Evolutionary conservation across 2,329 filamentous ascomycete species (phyloP).

Genomic region (Trichoderma sp.): DNA sequence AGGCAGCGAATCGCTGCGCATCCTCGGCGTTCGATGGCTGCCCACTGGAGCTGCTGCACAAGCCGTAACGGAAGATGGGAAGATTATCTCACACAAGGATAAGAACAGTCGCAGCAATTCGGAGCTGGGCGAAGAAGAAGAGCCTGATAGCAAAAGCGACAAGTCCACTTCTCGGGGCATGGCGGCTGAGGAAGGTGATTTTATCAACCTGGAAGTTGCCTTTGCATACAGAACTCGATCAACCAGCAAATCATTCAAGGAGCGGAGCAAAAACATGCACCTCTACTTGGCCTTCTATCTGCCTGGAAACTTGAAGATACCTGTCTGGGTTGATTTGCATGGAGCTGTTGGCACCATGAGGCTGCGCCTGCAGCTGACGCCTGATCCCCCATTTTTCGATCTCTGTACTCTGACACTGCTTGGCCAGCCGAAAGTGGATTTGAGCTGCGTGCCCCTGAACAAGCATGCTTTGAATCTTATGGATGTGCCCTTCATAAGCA

Average conservation of each 20-base stretch:
- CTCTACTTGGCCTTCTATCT: slow-evolving; percentile 71
- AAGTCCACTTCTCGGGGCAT: slow-evolving; percentile 52
- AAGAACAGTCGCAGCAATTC: slow-evolving; percentile 28
- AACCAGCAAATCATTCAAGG: slow-evolving; percentile 59
- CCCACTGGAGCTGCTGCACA: slow-evolving; percentile 66
- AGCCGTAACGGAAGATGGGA: slow-evolving; percentile 57
- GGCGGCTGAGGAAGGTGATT: slow-evolving; percentile 75
- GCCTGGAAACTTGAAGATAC: slow-evolving; percentile 49
- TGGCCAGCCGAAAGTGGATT: slow-evolving; percentile 68
- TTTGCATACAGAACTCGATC: slow-evolving; percentile 69
- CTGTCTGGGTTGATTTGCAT: slow-evolving; percentile 72
- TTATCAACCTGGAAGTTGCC: slow-evolving; percentile 72
- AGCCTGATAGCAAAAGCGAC: slow-evolving; percentile 36
- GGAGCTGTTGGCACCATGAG: slow-evolving; percentile 70
- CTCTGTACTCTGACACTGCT: slow-evolving; percentile 72
- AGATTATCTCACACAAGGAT: slow-evolving; percentile 41
- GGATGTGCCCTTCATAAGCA: slow-evolving; percentile 70
- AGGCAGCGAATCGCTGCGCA: slow-evolving; percentile 67
- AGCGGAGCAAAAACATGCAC: slow-evolving; percentile 65
- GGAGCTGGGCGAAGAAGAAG: slow-evolving; percentile 27
- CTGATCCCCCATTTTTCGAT: slow-evolving; percentile 75
- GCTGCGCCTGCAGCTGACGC: slow-evolving; percentile 67
- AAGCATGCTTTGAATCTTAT: slow-evolving; percentile 70
- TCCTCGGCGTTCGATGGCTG: slow-evolving; percentile 69
- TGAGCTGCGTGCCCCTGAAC: slow-evolving; percentile 68